Conservation (phyloP, 148 eudicot genomes). For the Rhododendron ovatum region DNA sequence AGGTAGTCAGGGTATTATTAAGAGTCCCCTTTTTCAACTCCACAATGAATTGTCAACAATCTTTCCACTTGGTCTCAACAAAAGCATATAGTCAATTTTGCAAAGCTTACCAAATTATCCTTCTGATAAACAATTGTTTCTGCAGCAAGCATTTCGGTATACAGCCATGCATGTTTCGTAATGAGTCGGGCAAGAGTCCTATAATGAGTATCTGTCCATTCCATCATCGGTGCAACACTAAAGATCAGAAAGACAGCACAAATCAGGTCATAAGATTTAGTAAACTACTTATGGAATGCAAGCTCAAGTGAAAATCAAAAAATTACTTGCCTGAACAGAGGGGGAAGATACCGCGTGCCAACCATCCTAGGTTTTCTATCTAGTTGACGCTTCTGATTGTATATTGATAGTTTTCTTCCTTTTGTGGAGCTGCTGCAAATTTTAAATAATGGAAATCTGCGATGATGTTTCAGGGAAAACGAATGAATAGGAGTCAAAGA, state of each 20-base stretch:
- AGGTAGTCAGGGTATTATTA: background rate
- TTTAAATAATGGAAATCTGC: constrained; percentile 31
- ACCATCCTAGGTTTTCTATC: constrained; percentile 48
- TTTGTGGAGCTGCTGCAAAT: constrained; percentile 14
- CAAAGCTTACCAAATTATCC: constrained; percentile 60
- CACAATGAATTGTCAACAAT: background rate
- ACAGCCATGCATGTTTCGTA: constrained; percentile 93
- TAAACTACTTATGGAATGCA: background rate
- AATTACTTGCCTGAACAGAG: constrained; percentile 70
- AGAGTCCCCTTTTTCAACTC: background rate
- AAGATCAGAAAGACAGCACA: background rate
- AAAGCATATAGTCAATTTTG: background rate
- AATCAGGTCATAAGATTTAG: background rate
- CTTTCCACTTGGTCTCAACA: background rate
- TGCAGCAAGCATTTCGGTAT: constrained; percentile 97
- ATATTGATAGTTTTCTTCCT: constrained; percentile 34
- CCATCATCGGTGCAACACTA: constrained; percentile 99
- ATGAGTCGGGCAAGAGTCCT: constrained; percentile 80
- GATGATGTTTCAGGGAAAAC: constrained; percentile 38
- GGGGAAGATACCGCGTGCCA: constrained; percentile 60
- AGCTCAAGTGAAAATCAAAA: background rate
- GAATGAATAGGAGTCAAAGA: constrained; percentile 62
- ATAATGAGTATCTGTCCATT: constrained; percentile 89
- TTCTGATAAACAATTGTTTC: constrained; percentile 86
- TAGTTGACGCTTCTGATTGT: constrained; percentile 26